Percentiles rank a stretch among this genome's conserved stretches.
These are phyloP conservation scores for Solanum chmielewskii DNA, from an alignment of 257 asterid genomes.

Conservation along the genomic window DNA sequence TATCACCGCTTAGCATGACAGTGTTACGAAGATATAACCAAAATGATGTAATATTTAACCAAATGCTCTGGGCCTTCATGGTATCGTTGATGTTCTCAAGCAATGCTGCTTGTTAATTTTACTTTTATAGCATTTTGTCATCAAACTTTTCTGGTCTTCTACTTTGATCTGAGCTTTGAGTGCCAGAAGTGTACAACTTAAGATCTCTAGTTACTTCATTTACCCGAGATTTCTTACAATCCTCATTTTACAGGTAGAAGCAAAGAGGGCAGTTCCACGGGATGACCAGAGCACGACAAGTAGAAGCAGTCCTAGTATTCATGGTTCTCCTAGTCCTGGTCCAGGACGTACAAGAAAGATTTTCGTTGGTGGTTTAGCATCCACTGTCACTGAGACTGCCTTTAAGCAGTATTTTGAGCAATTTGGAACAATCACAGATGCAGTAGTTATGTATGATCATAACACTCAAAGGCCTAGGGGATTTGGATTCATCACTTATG, in stretches of 20 bases:
- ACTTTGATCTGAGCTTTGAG: neutral
- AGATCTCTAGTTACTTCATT: neutral
- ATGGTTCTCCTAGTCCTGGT: constrained; percentile 10
- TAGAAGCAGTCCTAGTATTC: constrained; percentile 8
- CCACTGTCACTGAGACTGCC: constrained; percentile 7
- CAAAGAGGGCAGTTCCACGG: constrained; percentile 19
- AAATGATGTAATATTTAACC: neutral
- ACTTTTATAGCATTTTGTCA: neutral
- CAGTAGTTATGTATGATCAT: constrained; percentile 15
- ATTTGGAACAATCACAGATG: constrained; percentile 8
- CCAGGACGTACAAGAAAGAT: constrained; percentile 10
- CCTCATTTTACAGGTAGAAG: constrained; percentile 10
- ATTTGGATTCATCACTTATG: constrained; percentile 1
- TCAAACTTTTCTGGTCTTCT: neutral
- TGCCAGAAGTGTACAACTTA: neutral
- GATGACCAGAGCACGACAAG: constrained; percentile 7
- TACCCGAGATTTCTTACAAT: neutral
- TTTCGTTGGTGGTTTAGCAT: constrained; percentile 13
- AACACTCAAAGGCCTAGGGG: constrained; percentile 27
- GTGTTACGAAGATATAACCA: neutral
- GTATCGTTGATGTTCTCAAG: neutral
- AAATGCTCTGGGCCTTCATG: neutral
- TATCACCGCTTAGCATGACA: neutral
- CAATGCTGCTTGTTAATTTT: neutral
- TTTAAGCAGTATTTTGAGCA: constrained; percentile 2